phyloP scores from a whole-genome alignment of 495 filamentous ascomycete species.

The Hypoxylon lenormandii region DNA sequence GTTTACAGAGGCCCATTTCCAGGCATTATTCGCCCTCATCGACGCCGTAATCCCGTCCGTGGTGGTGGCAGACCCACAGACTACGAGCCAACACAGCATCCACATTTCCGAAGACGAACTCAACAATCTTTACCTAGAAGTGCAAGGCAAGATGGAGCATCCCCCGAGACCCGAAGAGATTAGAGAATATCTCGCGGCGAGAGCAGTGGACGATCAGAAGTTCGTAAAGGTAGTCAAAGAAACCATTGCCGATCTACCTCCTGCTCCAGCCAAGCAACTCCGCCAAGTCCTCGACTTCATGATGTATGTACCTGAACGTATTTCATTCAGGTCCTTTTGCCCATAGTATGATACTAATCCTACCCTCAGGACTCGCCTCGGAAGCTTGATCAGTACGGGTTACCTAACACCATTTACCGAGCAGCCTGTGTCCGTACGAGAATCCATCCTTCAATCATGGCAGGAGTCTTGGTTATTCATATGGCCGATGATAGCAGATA shows the following conservation, averaged over 20 bases:
- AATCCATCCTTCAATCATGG: constrained; percentile 67
- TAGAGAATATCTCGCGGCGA: constrained; percentile 5
- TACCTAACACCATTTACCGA: constrained; percentile 17
- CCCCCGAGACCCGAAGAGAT: constrained; percentile 12
- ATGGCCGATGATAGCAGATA: constrained; percentile 63
- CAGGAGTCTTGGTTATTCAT: constrained; percentile 64
- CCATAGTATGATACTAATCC: not conserved
- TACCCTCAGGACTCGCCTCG: constrained; percentile 7
- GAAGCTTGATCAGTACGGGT: constrained; percentile 41
- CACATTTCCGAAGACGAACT: constrained; percentile 13
- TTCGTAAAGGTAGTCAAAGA: constrained; percentile 9
- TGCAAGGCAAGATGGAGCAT: not conserved
- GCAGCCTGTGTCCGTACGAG: constrained; percentile 63
- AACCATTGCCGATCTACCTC: not conserved
- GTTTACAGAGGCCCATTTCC: no score
- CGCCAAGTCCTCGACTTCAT: constrained; percentile 6
- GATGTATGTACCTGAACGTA: not conserved
- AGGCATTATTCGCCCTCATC: no score
- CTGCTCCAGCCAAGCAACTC: constrained; percentile 1
- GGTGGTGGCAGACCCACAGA: no score
- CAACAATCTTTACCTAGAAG: not conserved
- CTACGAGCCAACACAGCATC: not conserved
- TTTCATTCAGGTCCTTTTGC: not conserved
- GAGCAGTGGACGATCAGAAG: constrained; percentile 12
- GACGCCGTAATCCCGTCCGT: no score